These are phyloP conservation scores for Candida tibetensis DNA, from an alignment of 805 yeast genomes.

Conservation along the genomic window DNA sequence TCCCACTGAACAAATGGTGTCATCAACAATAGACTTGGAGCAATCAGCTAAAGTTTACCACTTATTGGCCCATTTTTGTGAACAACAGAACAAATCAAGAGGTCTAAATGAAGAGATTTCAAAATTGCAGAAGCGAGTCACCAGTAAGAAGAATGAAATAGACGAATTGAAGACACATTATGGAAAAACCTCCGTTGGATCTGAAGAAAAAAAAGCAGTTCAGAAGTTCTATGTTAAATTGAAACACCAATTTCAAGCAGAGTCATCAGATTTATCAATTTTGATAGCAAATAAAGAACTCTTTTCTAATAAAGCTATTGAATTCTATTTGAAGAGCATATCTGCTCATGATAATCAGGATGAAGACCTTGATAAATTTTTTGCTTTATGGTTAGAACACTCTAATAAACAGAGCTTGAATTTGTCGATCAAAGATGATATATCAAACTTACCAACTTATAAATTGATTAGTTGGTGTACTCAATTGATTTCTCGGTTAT, in stretches of 20 bases:
- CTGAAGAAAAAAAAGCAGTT: conserved; percentile 51
- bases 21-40: conserved; percentile 5
- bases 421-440: conserved; percentile 31
- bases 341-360: conserved; percentile 44
- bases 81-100: conserved; percentile 52
- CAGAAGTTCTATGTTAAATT: conserved; percentile 50
- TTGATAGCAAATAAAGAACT: conserved; percentile 36
- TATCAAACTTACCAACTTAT: conserved; percentile 49
- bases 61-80: conserved; percentile 71
- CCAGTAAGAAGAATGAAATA: conserved; percentile 45
- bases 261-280: conserved; percentile 42
- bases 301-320: conserved; percentile 53
- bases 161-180: conserved; percentile 46
- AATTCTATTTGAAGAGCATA: conserved; percentile 58
- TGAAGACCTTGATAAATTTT: conserved; percentile 68
- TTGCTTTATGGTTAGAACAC: conserved; percentile 79
- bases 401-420: conserved; percentile 46
- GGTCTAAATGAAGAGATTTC: conserved; percentile 43
- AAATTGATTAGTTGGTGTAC: conserved; percentile 78
- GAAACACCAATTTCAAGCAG: conserved; percentile 47
- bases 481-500: conserved; percentile 72
- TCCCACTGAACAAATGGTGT: conserved; percentile 32
- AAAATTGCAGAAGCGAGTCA: conserved; percentile 39
- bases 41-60: conserved; percentile 50
- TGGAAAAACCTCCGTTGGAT: conserved; percentile 37